Percentiles rank a stretch among this genome's conserved stretches.
Evolutionary conservation across 495 filamentous ascomycete species (phyloP).

Genomic region (Aspergillus indologenus): DNA sequence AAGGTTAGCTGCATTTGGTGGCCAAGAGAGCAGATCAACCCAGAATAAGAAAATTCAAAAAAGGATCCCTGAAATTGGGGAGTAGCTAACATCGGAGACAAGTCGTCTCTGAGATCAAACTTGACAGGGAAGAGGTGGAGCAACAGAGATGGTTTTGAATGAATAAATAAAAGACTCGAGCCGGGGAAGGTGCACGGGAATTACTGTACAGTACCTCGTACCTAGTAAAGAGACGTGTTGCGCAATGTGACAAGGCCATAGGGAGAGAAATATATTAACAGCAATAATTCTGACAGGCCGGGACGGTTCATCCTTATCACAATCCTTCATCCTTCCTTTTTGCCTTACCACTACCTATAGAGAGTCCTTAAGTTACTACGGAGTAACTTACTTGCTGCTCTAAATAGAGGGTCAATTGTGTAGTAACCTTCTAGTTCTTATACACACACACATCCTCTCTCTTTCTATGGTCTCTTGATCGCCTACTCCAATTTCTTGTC

Average conservation of each 20-base stretch:
- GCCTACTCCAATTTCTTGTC: not conserved
- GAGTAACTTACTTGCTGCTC: too few species aligned
- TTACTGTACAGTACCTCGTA: too few species aligned
- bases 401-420: too few species aligned
- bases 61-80: not conserved
- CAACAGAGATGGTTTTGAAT: too few species aligned
- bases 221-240: too few species aligned
- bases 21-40: not conserved
- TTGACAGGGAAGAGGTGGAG: not conserved
- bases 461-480: too few species aligned
- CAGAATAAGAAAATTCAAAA: not conserved
- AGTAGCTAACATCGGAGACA: not conserved
- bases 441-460: too few species aligned
- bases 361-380: too few species aligned
- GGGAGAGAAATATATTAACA: not conserved
- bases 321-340: not conserved
- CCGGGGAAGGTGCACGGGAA: not conserved
- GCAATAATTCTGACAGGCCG: not conserved
- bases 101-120: not conserved
- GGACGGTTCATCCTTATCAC: not conserved
- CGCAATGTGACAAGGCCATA: not conserved
- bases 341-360: not conserved
- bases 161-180: not conserved
- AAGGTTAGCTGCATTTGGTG: slow-evolving; percentile 9
- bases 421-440: too few species aligned